Base-by-base conservation (phyloP, 208 protist genomes). In the Leishmania mexicana region DNA sequence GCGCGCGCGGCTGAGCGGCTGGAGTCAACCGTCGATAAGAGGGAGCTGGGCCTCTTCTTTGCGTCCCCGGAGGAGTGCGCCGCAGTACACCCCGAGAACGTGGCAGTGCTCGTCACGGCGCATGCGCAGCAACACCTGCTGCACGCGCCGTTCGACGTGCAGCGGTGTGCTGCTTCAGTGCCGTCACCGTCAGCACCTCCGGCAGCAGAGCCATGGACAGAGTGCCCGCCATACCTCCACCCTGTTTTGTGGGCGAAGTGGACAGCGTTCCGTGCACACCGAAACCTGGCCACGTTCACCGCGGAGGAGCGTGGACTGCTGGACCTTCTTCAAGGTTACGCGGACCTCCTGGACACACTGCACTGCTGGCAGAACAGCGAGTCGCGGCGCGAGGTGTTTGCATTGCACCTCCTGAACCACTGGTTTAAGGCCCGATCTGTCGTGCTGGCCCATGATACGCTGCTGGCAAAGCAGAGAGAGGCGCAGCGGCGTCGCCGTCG, bases 381-480 rank as follows among this genome's bases (percentile, higher is more conserved):
- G 65, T 87, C 92, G 67, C 87, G 92, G 8, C 86, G 92, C 11
- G 91, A 96, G 83, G 89, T 97, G 15, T 93, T 87, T 72, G 68
- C 86, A 8, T 81, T 97, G 10, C 94, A 97, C 75, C 31, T 92
- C 38, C 79, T 97, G 31, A 97, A 97, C 70, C 94, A 97, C 88
- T 97, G 94, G 93, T 96, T 94, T 76, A 97, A 97, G 84, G 90
- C 93, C 28, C 88, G 90, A 13, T 79, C 92, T 1, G 91, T 97
- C 1, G 85, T 96, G 38, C 73, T 94, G 2, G 92, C 92, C 24
- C 91, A 97, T 76, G 92, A 97, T 57, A 74, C 87, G 57, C 79
- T 97, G 62, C 84, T 97, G n/a, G 81, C 57, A 35, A 62, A 83
- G 78, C 82, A 81, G 57, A 58, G 75, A 35, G 64, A 81, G 60